These are phyloP conservation scores for Tricholoma sp. DNA, from an alignment of 768 basidiomycete species.

Conservation along the genomic window DNA sequence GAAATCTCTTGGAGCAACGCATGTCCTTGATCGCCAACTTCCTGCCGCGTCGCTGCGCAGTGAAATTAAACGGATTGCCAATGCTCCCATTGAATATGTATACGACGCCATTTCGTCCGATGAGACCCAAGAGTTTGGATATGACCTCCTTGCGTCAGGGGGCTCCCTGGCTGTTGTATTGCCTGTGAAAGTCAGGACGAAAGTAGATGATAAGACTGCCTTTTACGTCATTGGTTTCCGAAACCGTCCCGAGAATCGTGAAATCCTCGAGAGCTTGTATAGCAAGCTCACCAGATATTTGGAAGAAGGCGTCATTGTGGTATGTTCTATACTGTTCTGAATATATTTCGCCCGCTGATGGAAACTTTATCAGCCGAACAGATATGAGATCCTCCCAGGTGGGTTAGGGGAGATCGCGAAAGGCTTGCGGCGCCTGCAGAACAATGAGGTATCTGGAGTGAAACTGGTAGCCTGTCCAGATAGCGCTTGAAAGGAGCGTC, in stretches of 20 bases:
- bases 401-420: conserved; percentile 34
- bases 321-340: background rate
- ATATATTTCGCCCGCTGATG: background rate
- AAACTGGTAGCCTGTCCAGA: conserved; percentile 38
- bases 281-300: background rate
- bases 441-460: conserved; percentile 33
- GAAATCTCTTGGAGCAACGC: conserved; percentile 35
- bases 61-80: conserved; percentile 12
- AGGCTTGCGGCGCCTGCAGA: conserved; percentile 31
- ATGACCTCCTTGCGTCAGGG: conserved; percentile 1
- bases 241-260: background rate
- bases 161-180: background rate
- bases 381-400: conserved; percentile 34
- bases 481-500: no score
- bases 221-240: conserved; percentile 1
- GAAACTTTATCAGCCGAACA: conserved; percentile 27
- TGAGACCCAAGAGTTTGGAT: conserved; percentile 2
- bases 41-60: conserved; percentile 1
- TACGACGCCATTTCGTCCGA: conserved; percentile 1
- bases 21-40: conserved; percentile 28
- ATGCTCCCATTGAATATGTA: background rate
- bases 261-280: background rate
- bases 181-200: background rate
- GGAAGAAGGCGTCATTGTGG: background rate
- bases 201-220: background rate